phyloP scores from a whole-genome alignment of 2,329 filamentous ascomycete species.

The Penicillium rolfsii region DNA sequence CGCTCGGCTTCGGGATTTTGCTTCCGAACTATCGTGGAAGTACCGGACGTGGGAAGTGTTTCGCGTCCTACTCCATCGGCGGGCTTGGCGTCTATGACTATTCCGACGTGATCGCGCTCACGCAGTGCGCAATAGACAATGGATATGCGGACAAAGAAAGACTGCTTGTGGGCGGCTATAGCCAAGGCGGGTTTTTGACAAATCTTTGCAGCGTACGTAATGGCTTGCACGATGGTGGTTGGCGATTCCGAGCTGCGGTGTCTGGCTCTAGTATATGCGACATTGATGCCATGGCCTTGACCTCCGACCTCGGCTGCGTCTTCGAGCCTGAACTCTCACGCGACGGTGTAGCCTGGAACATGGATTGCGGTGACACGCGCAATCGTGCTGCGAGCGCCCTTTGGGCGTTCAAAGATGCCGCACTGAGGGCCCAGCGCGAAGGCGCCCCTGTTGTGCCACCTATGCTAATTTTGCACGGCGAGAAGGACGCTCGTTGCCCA shows the following conservation, averaged over 20 bases:
- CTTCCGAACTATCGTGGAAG: slow-evolving; percentile 27
- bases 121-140: slow-evolving; percentile 18
- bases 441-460: slow-evolving; percentile 13
- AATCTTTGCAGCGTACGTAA: slow-evolving; percentile 7
- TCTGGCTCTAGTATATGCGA: slow-evolving; percentile 19
- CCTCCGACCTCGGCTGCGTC: slow-evolving; percentile 12
- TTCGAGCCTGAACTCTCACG: slow-evolving; percentile 17
- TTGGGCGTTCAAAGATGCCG: background rate
- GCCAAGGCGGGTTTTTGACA: slow-evolving; percentile 22
- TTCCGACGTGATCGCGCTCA: slow-evolving; percentile 19
- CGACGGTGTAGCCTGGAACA: slow-evolving; percentile 20
- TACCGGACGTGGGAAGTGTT: slow-evolving; percentile 21
- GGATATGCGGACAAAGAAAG: slow-evolving; percentile 19
- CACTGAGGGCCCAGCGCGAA: background rate
- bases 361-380: slow-evolving; percentile 13
- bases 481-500: slow-evolving; percentile 17
- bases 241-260: slow-evolving; percentile 20
- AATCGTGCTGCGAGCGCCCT: background rate
- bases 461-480: slow-evolving; percentile 24
- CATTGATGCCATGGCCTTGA: slow-evolving; percentile 20
- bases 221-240: slow-evolving; percentile 11
- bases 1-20: slow-evolving; percentile 22
- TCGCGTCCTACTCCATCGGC: slow-evolving; percentile 18
- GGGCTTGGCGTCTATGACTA: slow-evolving; percentile 20
- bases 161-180: slow-evolving; percentile 17